Evolutionary conservation across 805 yeast species (phyloP).

Genomic region (Saccharomyces mikatae): DNA sequence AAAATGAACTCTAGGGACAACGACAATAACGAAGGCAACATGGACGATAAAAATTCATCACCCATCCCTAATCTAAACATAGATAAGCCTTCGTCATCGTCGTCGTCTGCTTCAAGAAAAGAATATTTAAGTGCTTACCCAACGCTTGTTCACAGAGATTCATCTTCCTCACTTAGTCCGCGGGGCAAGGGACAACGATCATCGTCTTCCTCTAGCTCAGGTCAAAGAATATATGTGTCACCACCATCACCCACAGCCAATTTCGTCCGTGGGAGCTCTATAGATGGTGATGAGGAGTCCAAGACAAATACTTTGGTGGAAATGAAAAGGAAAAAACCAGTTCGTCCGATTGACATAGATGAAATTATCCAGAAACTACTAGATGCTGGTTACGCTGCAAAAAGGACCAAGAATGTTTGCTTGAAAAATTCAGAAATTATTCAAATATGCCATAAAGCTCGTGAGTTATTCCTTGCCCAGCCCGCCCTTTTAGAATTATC

Average conservation of each 20-base stretch:
- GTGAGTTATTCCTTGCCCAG: constrained; percentile 82
- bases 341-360: constrained; percentile 53
- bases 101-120: neutral
- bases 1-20: neutral
- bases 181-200: neutral
- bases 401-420: constrained; percentile 80
- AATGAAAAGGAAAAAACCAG: constrained; percentile 16
- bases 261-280: neutral
- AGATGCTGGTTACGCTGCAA: constrained; percentile 93
- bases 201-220: neutral
- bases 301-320: neutral
- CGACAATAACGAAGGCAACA: constrained; percentile 2
- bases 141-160: neutral
- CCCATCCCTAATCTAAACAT: neutral
- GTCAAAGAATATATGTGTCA: neutral
- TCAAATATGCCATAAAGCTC: constrained; percentile 71
- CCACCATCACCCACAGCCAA: neutral
- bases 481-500: constrained; percentile 82
- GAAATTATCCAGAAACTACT: constrained; percentile 80
- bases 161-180: neutral
- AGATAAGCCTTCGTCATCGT: neutral
- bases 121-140: neutral
- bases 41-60: neutral
- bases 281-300: neutral
- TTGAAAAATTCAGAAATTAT: constrained; percentile 81